These are phyloP conservation scores for Mangifera indica DNA, from an alignment of 345 rosid species.

Conservation along the genomic window DNA sequence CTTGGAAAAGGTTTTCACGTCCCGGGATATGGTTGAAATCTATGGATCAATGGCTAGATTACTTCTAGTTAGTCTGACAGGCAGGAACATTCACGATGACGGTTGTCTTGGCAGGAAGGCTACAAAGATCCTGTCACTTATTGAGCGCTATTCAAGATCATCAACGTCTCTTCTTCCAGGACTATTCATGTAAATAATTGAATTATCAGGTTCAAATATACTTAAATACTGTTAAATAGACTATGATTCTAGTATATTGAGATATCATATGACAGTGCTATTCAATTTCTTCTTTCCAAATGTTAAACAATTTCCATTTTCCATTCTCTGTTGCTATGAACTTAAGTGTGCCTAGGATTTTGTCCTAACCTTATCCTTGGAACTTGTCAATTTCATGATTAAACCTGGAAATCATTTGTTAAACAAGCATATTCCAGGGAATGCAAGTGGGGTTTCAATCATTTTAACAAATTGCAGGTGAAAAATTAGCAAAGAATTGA, in stretches of 20 bases:
- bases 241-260: too few relatives aligned
- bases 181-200: constrained; percentile 27
- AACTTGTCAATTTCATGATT: neutral
- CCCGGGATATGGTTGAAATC: constrained; percentile 49
- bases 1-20: constrained; percentile 49
- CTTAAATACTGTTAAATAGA: neutral
- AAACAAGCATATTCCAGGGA: neutral
- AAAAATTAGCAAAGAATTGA: too few relatives aligned
- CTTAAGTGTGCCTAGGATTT: neutral
- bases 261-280: too few relatives aligned
- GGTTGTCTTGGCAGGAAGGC: constrained; percentile 44
- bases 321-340: too few relatives aligned
- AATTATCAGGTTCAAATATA: neutral
- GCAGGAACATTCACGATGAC: constrained; percentile 38
- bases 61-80: constrained; percentile 39
- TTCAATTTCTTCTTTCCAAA: too few relatives aligned
- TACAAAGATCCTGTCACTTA: constrained; percentile 37
- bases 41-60: constrained; percentile 49
- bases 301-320: too few relatives aligned
- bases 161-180: constrained; percentile 53
- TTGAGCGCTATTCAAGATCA: constrained; percentile 57
- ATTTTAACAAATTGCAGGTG: neutral
- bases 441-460: neutral
- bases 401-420: neutral
- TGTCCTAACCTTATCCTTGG: neutral